A percentile compares a stretch with the other conserved stretches of the same genome.
Conservation (phyloP, 345 rosid species). For the Citrus inodora region DNA sequence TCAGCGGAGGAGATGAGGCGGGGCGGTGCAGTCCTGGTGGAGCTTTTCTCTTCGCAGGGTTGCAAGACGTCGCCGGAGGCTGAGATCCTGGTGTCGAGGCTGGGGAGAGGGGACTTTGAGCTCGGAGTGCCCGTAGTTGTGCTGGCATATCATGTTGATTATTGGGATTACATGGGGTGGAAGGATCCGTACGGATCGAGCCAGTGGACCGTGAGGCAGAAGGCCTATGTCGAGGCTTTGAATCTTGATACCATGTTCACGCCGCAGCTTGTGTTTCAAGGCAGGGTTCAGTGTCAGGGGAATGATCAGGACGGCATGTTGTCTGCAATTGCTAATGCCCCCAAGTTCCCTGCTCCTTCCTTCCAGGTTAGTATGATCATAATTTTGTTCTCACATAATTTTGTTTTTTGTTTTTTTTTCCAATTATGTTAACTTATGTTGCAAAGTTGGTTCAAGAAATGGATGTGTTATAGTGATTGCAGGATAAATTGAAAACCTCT, state of each 20-base stretch:
- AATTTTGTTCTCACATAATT: neutral
- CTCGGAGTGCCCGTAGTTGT: conserved; percentile 54
- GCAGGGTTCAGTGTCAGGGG: conserved; percentile 54
- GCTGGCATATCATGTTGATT: conserved; percentile 77
- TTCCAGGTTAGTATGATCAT: conserved; percentile 44
- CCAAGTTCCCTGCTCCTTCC: conserved; percentile 60
- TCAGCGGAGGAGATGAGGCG: conserved; percentile 42
- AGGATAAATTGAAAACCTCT: neutral
- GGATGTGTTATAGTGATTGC: neutral
- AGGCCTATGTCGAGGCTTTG: conserved; percentile 81
- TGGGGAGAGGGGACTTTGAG: conserved; percentile 87
- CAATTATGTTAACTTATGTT: neutral
- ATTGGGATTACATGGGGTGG: conserved; percentile 97
- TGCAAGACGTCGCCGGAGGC: conserved; percentile 77
- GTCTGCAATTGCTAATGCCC: conserved; percentile 46
- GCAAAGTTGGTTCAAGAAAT: neutral
- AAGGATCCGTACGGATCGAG: conserved; percentile 85
- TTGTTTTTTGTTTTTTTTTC: neutral
- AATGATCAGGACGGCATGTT: conserved; percentile 64
- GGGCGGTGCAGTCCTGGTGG: conserved; percentile 62
- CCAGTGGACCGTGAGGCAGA: conserved; percentile 85
- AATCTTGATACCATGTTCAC: conserved; percentile 85
- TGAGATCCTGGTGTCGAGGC: conserved; percentile 75
- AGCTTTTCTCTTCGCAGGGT: conserved; percentile 91
- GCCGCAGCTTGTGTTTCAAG: conserved; percentile 79